Conservation (phyloP, 2,329 filamentous ascomycete genomes). For the Pseudogymnoascus sp. region DNA sequence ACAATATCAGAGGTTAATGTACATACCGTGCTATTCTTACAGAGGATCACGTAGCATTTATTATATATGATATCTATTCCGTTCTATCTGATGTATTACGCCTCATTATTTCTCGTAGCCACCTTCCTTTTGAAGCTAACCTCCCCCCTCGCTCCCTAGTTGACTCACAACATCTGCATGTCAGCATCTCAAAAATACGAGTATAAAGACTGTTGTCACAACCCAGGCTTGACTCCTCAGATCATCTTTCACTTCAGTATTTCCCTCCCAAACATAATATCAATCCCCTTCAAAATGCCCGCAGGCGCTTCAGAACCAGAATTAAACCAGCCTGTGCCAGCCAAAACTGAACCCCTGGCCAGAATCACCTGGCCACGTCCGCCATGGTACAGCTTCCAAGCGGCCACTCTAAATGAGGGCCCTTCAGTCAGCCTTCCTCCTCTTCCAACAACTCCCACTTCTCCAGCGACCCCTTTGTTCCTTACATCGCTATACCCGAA, state of each 20-base stretch:
- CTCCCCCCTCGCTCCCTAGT: background rate
- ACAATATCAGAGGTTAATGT: background rate
- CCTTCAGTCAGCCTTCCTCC: background rate
- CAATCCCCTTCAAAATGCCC: background rate
- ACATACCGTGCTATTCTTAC: background rate
- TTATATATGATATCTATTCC: background rate
- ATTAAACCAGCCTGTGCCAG: background rate
- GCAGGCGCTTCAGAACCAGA: background rate
- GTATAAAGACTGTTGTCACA: background rate
- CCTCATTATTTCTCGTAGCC: background rate
- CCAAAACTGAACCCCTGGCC: background rate
- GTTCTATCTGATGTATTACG: background rate
- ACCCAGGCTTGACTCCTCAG: background rate
- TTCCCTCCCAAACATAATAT: background rate
- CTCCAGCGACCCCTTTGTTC: background rate
- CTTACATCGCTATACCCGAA: slow-evolving; percentile 1
- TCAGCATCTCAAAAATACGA: background rate
- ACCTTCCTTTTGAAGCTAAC: background rate
- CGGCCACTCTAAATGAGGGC: background rate
- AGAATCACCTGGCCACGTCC: background rate
- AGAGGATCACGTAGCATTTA: background rate
- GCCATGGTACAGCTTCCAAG: background rate
- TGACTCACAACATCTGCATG: background rate
- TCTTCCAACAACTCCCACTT: background rate
- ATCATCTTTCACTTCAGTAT: background rate